phyloP scores from a whole-genome alignment of 306 rosid species.

The Gynostemma pentaphyllum region DNA sequence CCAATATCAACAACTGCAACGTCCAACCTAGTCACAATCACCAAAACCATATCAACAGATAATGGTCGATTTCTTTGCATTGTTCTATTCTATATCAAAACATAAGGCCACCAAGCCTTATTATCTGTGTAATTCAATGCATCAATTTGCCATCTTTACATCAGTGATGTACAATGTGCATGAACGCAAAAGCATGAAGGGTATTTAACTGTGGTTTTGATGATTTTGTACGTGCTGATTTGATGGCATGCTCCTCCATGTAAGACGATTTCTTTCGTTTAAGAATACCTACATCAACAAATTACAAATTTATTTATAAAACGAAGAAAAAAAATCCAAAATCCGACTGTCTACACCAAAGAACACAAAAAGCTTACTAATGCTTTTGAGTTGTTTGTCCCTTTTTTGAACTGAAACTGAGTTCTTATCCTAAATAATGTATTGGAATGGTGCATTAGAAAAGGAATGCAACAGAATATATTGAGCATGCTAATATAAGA shows the following conservation, averaged over 20 bases:
- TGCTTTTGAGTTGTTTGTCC: slow-evolving; percentile 85
- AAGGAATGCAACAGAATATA: not conserved
- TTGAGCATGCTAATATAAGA: not conserved
- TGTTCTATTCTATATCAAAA: not conserved
- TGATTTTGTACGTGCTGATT: slow-evolving; percentile 66
- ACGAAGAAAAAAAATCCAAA: slow-evolving; percentile 14
- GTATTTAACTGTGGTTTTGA: slow-evolving; percentile 82
- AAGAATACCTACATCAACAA: slow-evolving; percentile 46
- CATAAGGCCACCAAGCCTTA: not conserved
- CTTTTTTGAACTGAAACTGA: slow-evolving; percentile 62
- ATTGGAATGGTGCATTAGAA: slow-evolving; percentile 5
- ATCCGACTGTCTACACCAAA: not conserved
- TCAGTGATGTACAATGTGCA: slow-evolving; percentile 12
- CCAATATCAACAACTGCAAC: slow-evolving; percentile 70
- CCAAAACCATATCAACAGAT: slow-evolving; percentile 17
- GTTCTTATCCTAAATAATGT: slow-evolving; percentile 61
- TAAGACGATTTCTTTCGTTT: slow-evolving; percentile 80
- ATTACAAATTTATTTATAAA: not conserved
- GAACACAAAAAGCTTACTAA: slow-evolving; percentile 39
- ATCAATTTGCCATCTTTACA: slow-evolving; percentile 1
- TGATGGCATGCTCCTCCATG: slow-evolving; percentile 59
- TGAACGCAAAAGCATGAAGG: slow-evolving; percentile 1
- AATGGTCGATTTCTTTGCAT: not conserved
- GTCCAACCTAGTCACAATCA: slow-evolving; percentile 50
- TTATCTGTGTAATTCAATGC: not conserved